Evolutionary conservation across 192 early-diverging fungal species (phyloP), one percentile per base, ranked within the genome.

Genomic region (Podila minutissima): DNA sequence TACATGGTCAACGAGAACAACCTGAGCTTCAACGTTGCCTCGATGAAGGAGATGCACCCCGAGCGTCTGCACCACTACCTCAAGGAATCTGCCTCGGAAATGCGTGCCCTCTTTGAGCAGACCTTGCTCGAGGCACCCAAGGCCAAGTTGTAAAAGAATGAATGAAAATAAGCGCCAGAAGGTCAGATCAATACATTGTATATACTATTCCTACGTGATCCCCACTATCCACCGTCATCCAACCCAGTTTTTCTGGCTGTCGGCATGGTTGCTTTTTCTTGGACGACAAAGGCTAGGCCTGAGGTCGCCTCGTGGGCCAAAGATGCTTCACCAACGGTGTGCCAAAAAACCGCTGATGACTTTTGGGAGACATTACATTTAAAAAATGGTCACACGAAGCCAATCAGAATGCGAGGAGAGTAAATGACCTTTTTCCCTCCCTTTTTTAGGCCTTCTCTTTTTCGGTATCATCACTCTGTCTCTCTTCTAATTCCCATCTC

Each of bases 1-100:
- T 11, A 98, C 85, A 97, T 97, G 89, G 91, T 99, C 72, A 96
- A 96, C 86, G 88, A 92, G 64, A 86, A 94, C 83, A 84, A 88
- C 19, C 83, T 98, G 49, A 93, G 96, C 84, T 94, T 98, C 85
- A 97, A 98, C 77, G 86, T 98, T 74, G 95, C 77, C 71, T 91
- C 59, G 89, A 89, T 82, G 86, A 87, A 72, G 69, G 91, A 65
- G 74, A 84, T 61, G 86, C 84, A 49, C 28, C 88, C 87, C 75
- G 91, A 92, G 62, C 90, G 87, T 51, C 84, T 99, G 81, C 86
- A 90, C 69, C 91, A 94, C 74, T 93, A 90, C 83, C 85, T 99
- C 68, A 90, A 92, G 82, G 95, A 97, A 86, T 93, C 96, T 41
- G 90, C 95, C 46, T 78, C 89, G 50, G 97, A 99, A 71, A 94